These are phyloP conservation scores for Paramecium caudatum DNA, from an alignment of 73 alveolate species.

Conservation along the genomic window DNA sequence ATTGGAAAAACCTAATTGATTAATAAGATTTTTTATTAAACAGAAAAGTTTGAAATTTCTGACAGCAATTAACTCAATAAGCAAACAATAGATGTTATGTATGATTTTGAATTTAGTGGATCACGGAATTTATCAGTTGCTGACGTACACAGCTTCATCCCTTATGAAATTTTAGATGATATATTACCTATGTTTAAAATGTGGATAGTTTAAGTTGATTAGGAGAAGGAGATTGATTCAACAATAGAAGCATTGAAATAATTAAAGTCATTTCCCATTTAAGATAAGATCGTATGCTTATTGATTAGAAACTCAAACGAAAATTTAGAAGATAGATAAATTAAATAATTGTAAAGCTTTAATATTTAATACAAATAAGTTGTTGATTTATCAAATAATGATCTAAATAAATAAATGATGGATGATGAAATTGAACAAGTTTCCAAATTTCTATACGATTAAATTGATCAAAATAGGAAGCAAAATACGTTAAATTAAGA, in stretches of 20 bases:
- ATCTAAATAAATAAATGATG: slow-evolving; percentile 19
- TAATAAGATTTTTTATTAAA: not conserved
- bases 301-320: not conserved
- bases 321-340: not conserved
- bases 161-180: not conserved
- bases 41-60: not conserved
- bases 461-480: not conserved
- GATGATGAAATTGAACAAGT: slow-evolving; percentile 41
- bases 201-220: not conserved
- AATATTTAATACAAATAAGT: not conserved
- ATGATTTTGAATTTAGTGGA: slow-evolving; percentile 28
- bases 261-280: not conserved
- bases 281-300: not conserved
- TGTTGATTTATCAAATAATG: not conserved
- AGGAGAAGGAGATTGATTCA: not conserved
- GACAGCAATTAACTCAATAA: not conserved
- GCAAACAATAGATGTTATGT: slow-evolving; percentile 11
- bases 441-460: not conserved
- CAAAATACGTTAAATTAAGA: not conserved
- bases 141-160: not conserved
- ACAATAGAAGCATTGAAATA: not conserved
- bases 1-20: slow-evolving; percentile 19
- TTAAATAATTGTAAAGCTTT: not conserved
- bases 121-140: not conserved
- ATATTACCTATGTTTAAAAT: not conserved